Evolutionary conservation across 192 early-diverging fungal species (phyloP).

Genomic region (Paraglomus occultum): DNA sequence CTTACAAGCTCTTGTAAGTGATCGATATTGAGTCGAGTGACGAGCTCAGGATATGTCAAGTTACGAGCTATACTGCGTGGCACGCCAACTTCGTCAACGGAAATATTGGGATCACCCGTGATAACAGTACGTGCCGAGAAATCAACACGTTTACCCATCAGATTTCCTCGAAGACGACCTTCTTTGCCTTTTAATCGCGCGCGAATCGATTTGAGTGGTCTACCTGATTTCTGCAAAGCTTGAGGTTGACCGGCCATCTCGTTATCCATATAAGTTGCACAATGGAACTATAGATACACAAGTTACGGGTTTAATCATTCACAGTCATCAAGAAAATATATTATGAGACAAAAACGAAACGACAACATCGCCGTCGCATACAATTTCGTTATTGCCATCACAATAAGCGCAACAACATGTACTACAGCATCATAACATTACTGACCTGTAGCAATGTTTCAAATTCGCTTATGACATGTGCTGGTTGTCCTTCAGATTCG

Average conservation of each 20-base stretch:
- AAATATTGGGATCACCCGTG: slow-evolving; percentile 96
- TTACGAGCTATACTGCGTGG: slow-evolving; percentile 96
- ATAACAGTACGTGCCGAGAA: slow-evolving; percentile 99
- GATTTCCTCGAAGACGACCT: slow-evolving; percentile 95
- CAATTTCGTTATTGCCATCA: no score
- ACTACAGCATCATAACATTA: no score
- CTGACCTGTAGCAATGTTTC: slow-evolving; percentile 71
- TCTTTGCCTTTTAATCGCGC: slow-evolving; percentile 98
- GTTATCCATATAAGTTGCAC: slow-evolving; percentile 98
- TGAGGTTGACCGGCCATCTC: slow-evolving; percentile 89
- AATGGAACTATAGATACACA: slow-evolving; percentile 69
- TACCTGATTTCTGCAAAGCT: slow-evolving; percentile 87
- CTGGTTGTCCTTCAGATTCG: slow-evolving; percentile 84
- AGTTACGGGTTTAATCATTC: not conserved
- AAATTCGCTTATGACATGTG: slow-evolving; percentile 85
- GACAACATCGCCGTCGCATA: not conserved
- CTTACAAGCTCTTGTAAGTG: slow-evolving; percentile 81
- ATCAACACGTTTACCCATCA: slow-evolving; percentile 99
- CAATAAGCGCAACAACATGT: no score
- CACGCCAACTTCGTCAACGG: slow-evolving; percentile 98
- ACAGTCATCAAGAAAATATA: no score
- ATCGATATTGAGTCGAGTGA: slow-evolving; percentile 96
- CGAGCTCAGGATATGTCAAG: slow-evolving; percentile 94
- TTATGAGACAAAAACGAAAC: not conserved
- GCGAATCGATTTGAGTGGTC: slow-evolving; percentile 94